Conservation (phyloP, 768 basidiomycete genomes). For the Boletus coccyginus region DNA sequence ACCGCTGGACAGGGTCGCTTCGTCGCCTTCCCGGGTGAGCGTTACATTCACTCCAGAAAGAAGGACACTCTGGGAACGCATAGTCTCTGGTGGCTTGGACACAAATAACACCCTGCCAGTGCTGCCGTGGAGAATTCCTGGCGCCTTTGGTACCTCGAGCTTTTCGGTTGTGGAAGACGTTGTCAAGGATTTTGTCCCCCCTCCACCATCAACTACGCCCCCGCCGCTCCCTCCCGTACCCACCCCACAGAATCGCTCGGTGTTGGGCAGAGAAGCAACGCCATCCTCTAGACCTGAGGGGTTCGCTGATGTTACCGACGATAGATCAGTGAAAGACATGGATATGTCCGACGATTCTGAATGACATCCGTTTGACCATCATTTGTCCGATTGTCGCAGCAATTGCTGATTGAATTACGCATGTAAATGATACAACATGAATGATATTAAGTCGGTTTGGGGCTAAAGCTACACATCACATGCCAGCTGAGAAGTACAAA, state of each 20-base stretch:
- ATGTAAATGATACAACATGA: background rate
- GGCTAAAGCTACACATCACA: conserved; percentile 27
- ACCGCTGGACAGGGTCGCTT: conserved; percentile 30
- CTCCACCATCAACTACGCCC: conserved; percentile 33
- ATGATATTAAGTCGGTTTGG: conserved; percentile 1
- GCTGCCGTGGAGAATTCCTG: conserved; percentile 25
- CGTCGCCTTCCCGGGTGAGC: conserved; percentile 26
- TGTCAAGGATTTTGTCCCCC: conserved; percentile 26
- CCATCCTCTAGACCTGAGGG: background rate
- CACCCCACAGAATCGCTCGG: background rate
- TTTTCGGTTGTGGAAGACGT: background rate
- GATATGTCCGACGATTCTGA: conserved; percentile 29
- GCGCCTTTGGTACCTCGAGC: conserved; percentile 11
- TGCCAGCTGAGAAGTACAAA: conserved; percentile 26
- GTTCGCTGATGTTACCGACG: background rate
- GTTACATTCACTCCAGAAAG: conserved; percentile 37
- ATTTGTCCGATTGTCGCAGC: background rate
- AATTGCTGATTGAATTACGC: background rate
- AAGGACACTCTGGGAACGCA: conserved; percentile 39
- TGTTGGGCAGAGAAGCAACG: background rate
- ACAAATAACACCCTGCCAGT: background rate
- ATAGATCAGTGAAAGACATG: conserved; percentile 20
- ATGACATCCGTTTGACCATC: conserved; percentile 1
- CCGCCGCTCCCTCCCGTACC: conserved; percentile 32
- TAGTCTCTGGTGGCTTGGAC: conserved; percentile 24